These are phyloP conservation scores for Bondarzewia mesenterica DNA, from an alignment of 1,284 basidiomycete species.

Conservation along the genomic window DNA sequence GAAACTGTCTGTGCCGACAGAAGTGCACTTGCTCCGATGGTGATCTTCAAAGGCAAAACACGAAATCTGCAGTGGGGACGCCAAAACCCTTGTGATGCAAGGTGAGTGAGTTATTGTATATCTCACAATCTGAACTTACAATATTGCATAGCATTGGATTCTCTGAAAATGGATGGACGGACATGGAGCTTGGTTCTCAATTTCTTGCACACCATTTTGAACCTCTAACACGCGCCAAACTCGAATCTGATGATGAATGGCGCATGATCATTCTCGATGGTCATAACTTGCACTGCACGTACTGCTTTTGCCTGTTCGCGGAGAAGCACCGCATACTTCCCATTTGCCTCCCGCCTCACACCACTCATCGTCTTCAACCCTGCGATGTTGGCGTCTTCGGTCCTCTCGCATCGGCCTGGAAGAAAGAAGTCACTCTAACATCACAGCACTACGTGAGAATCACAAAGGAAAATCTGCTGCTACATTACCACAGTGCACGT, in stretches of 20 bases:
- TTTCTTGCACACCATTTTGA: slow-evolving; percentile 23
- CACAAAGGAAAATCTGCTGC: too few relatives aligned
- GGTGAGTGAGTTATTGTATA: not conserved
- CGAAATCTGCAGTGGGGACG: slow-evolving; percentile 18
- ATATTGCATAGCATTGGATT: slow-evolving; percentile 11
- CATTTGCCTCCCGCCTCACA: slow-evolving; percentile 29
- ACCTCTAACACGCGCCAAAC: too few relatives aligned
- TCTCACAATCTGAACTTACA: not conserved
- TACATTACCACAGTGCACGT: too few relatives aligned
- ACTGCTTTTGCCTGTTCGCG: slow-evolving; percentile 17
- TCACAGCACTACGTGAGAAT: too few relatives aligned
- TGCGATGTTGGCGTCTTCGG: slow-evolving; percentile 31
- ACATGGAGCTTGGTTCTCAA: slow-evolving; percentile 26
- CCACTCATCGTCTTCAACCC: slow-evolving; percentile 30
- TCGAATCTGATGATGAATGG: slow-evolving; percentile 3
- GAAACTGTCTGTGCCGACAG: slow-evolving; percentile 23
- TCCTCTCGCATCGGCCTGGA: too few relatives aligned
- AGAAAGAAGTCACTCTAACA: too few relatives aligned
- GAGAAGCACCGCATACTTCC: slow-evolving; percentile 22
- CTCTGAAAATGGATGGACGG: slow-evolving; percentile 33
- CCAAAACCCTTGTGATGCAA: slow-evolving; percentile 14
- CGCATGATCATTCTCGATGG: slow-evolving; percentile 21
- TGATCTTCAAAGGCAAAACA: slow-evolving; percentile 25
- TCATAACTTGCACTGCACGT: slow-evolving; percentile 26
- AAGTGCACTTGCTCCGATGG: slow-evolving; percentile 14